phyloP scores from a whole-genome alignment of 495 filamentous ascomycete species.

The Cetradonia linearis region DNA sequence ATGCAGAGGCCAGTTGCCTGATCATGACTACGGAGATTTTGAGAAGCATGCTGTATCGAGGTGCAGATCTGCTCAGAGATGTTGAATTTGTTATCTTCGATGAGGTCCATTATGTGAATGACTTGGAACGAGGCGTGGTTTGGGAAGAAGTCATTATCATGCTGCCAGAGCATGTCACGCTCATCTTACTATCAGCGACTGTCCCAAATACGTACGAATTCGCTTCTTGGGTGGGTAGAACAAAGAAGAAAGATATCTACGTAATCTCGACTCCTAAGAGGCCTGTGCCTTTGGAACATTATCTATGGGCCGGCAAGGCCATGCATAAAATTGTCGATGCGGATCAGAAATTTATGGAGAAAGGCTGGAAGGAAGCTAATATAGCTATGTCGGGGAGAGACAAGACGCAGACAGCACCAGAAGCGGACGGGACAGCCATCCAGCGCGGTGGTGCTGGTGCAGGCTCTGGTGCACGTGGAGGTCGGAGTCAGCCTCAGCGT shows the following conservation, averaged over 20 bases:
- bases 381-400: constrained; percentile 72
- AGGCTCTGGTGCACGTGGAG: constrained; percentile 40
- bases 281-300: constrained; percentile 91
- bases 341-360: constrained; percentile 80
- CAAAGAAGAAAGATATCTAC: constrained; percentile 98
- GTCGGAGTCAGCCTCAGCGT: constrained; percentile 36
- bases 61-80: constrained; percentile 90
- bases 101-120: constrained; percentile 98
- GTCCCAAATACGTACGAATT: constrained; percentile 97
- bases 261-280: constrained; percentile 96
- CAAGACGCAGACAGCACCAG: constrained; percentile 51
- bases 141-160: constrained; percentile 99
- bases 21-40: constrained; percentile 99
- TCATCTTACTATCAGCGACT: constrained; percentile 90
- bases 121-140: constrained; percentile 91
- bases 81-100: constrained; percentile 99
- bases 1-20: constrained; percentile 91
- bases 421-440: constrained; percentile 36
- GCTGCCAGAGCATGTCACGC: constrained; percentile 90
- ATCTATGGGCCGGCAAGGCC: constrained; percentile 82
- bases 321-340: constrained; percentile 91
- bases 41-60: constrained; percentile 94
- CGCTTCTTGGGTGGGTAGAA: constrained; percentile 94
- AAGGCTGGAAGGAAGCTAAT: constrained; percentile 92
- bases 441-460: constrained; percentile 31